Conservation (phyloP, 805 yeast species). For the Barnettozyma siamensis region DNA sequence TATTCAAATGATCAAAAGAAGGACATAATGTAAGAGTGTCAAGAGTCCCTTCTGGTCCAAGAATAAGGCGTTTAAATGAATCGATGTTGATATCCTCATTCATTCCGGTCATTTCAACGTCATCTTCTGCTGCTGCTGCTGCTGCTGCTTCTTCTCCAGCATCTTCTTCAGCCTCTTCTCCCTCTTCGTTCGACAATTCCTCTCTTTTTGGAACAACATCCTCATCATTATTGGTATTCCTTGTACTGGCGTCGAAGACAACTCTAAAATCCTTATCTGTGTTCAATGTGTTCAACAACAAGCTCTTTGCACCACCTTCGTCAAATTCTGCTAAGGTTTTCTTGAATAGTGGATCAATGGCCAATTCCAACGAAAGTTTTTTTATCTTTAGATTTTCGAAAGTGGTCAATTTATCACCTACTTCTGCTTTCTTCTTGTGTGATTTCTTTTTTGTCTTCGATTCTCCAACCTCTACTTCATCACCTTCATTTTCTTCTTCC, state of each 20-base stretch:
- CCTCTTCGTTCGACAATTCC: conserved; percentile 5
- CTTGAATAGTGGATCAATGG: conserved; percentile 69
- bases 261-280: conserved; percentile 50
- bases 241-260: conserved; percentile 55
- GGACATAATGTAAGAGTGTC: conserved; percentile 53
- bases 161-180: conserved; percentile 2
- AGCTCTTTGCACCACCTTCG: conserved; percentile 76
- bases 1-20: conserved; percentile 55
- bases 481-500: conserved; percentile 5
- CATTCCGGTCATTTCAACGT: conserved; percentile 14
- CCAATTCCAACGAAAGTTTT: conserved; percentile 56
- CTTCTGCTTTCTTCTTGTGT: conserved; percentile 23
- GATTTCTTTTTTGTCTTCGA: conserved; percentile 21
- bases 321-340: conserved; percentile 74
- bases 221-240: conserved; percentile 14
- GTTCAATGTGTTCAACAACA: conserved; percentile 55
- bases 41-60: conserved; percentile 24
- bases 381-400: conserved; percentile 48
- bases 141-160: conserved; percentile 18
- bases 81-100: conserved; percentile 28
- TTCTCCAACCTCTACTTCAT: not conserved
- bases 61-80: conserved; percentile 23
- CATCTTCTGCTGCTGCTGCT: conserved; percentile 26
- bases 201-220: not conserved
- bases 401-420: conserved; percentile 42